These are phyloP conservation scores for Cinchona pubescens DNA, from an alignment of 257 asterid species.

Conservation along the genomic window DNA sequence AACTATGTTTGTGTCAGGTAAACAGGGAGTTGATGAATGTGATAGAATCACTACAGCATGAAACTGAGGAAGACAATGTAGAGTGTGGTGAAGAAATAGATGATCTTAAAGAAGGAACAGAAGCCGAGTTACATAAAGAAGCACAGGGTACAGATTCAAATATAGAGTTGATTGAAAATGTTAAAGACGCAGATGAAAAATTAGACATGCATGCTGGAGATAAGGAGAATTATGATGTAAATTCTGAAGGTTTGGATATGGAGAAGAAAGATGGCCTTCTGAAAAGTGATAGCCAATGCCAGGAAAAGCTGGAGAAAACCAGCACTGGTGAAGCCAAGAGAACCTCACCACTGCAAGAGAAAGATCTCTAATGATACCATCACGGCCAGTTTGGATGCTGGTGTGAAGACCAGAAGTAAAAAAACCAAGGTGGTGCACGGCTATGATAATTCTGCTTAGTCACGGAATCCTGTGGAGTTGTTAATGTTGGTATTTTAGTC, in stretches of 20 bases:
- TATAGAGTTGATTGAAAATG: slow-evolving; percentile 25
- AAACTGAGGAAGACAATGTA: slow-evolving; percentile 54
- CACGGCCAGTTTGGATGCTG: neutral
- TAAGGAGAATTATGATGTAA: slow-evolving; percentile 31
- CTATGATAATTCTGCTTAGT: neutral
- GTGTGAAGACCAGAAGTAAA: slow-evolving; percentile 10
- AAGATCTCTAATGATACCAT: neutral
- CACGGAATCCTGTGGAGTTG: neutral
- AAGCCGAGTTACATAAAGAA: slow-evolving; percentile 11
- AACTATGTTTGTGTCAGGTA: slow-evolving; percentile 44
- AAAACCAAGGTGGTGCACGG: neutral
- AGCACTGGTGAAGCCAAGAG: slow-evolving; percentile 2
- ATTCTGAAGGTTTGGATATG: slow-evolving; percentile 28
- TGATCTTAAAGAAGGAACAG: slow-evolving; percentile 31
- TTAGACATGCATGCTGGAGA: slow-evolving; percentile 30
- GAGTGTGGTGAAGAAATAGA: slow-evolving; percentile 31
- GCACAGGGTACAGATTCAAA: slow-evolving; percentile 15
- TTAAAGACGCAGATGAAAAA: slow-evolving; percentile 22
- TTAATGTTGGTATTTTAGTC: neutral
- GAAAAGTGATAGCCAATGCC: slow-evolving; percentile 18
- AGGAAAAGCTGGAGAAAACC: slow-evolving; percentile 31
- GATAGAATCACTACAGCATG: slow-evolving; percentile 57
- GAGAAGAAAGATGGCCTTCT: slow-evolving; percentile 19
- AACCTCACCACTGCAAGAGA: slow-evolving; percentile 8
- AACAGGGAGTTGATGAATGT: slow-evolving; percentile 78